phyloP scores from a whole-genome alignment of 2,329 filamentous ascomycete genomes.

The Rasamsonia emersonii region DNA sequence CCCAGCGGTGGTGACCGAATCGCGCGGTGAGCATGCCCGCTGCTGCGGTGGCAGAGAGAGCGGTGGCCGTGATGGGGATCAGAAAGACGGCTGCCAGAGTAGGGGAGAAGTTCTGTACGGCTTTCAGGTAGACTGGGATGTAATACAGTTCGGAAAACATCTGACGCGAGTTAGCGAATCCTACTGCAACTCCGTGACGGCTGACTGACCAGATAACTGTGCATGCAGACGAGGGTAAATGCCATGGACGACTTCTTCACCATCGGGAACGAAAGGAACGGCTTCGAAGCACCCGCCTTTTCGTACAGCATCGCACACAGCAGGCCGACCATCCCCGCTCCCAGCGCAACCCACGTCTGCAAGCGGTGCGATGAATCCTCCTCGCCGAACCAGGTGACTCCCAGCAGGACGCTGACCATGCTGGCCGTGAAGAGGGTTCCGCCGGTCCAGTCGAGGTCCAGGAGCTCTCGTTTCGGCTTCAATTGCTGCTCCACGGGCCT shows the following conservation, averaged over 20 bases:
- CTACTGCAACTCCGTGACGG: no score
- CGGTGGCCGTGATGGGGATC: slow-evolving; percentile 2
- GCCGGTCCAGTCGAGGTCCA: slow-evolving; percentile 8
- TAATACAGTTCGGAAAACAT: slow-evolving; percentile 5
- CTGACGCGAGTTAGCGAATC: neutral
- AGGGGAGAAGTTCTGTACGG: slow-evolving; percentile 3
- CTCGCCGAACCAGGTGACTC: slow-evolving; percentile 3
- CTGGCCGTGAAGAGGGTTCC: slow-evolving; percentile 4
- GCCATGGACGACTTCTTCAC: slow-evolving; percentile 3
- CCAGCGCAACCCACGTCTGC: slow-evolving; percentile 2
- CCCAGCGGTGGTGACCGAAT: slow-evolving; percentile 5
- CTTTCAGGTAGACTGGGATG: slow-evolving; percentile 5
- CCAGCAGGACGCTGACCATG: slow-evolving; percentile 3
- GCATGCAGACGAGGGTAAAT: slow-evolving; percentile 5
- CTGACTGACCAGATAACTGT: slow-evolving; percentile 7
- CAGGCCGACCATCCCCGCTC: slow-evolving; percentile 2
- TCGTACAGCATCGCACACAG: slow-evolving; percentile 5
- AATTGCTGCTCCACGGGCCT: slow-evolving; percentile 4
- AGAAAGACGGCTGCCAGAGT: slow-evolving; percentile 1
- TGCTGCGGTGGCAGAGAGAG: neutral
- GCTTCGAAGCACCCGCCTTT: slow-evolving; percentile 4
- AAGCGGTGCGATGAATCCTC: neutral
- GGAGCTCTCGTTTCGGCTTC: slow-evolving; percentile 1
- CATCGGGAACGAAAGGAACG: slow-evolving; percentile 2
- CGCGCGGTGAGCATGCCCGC: slow-evolving; percentile 2